phyloP scores from a whole-genome alignment of 257 asterid species.

The Solanum pimpinellifolium region DNA sequence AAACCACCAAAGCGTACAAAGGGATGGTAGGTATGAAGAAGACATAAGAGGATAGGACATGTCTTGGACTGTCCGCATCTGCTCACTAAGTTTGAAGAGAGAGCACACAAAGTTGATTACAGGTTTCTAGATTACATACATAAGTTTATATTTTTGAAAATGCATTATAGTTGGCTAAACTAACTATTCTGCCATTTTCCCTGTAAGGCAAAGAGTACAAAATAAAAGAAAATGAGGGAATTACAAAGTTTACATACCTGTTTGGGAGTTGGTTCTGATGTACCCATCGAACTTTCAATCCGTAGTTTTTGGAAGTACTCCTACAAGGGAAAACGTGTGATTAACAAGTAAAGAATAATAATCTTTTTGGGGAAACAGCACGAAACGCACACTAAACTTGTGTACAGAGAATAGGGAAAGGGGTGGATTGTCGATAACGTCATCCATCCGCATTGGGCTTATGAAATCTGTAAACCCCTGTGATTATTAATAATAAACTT shows the following conservation, averaged over 20 bases:
- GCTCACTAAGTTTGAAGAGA: not conserved
- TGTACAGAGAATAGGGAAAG: not conserved
- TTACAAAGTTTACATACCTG: conserved; percentile 32
- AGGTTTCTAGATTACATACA: not conserved
- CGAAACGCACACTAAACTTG: not conserved
- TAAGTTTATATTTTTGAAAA: not conserved
- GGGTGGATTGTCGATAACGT: not conserved
- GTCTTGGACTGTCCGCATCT: not conserved
- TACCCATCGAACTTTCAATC: conserved; percentile 77
- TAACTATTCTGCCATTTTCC: not conserved
- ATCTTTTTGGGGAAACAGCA: not conserved
- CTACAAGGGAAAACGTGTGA: conserved; percentile 16
- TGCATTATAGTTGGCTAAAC: not conserved
- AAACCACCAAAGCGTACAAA: not conserved
- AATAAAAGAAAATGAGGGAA: not conserved
- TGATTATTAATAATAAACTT: not conserved
- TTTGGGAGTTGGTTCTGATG: conserved; percentile 75
- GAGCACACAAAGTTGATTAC: not conserved
- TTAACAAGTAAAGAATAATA: not conserved
- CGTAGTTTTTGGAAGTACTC: conserved; percentile 83
- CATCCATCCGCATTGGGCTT: not conserved
- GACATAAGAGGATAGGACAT: not conserved
- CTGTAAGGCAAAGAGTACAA: not conserved
- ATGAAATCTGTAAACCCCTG: not conserved
- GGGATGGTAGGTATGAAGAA: not conserved